Evolutionary conservation across 768 basidiomycete species (phyloP).

Genomic region (Tephrocybe sp.): DNA sequence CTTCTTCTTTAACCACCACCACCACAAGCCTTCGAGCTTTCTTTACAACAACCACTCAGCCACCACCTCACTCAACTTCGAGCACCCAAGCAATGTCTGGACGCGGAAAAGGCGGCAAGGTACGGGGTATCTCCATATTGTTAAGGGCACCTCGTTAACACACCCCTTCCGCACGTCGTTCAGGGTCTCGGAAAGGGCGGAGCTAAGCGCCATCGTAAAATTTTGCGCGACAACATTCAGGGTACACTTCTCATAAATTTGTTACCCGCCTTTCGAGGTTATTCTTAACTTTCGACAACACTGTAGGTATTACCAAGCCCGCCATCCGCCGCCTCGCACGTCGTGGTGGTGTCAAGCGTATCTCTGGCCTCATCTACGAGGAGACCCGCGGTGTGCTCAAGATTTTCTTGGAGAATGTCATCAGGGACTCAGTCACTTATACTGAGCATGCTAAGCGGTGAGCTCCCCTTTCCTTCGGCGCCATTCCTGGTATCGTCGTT

Average conservation of each 20-base stretch:
- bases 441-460: constrained; percentile 86
- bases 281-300: background rate
- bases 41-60: constrained; percentile 9
- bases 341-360: constrained; percentile 92
- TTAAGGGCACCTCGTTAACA: too few relatives aligned
- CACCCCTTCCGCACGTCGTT: background rate
- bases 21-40: constrained; percentile 21
- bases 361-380: constrained; percentile 84
- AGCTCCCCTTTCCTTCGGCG: background rate
- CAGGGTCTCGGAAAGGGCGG: constrained; percentile 85
- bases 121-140: too few relatives aligned
- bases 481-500: background rate
- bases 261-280: background rate
- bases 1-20: constrained; percentile 32
- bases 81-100: constrained; percentile 57
- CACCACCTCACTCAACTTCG: constrained; percentile 5
- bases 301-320: constrained; percentile 72
- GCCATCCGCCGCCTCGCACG: constrained; percentile 87
- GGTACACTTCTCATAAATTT: constrained; percentile 31
- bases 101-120: constrained; percentile 85
- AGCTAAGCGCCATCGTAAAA: constrained; percentile 82
- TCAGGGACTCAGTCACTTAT: constrained; percentile 91
- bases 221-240: constrained; percentile 75
- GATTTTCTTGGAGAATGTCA: constrained; percentile 86
- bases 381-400: constrained; percentile 91